These are phyloP conservation scores for Penicillium dipodomyicola DNA, from an alignment of 495 filamentous ascomycete genomes.

Conservation along the genomic window DNA sequence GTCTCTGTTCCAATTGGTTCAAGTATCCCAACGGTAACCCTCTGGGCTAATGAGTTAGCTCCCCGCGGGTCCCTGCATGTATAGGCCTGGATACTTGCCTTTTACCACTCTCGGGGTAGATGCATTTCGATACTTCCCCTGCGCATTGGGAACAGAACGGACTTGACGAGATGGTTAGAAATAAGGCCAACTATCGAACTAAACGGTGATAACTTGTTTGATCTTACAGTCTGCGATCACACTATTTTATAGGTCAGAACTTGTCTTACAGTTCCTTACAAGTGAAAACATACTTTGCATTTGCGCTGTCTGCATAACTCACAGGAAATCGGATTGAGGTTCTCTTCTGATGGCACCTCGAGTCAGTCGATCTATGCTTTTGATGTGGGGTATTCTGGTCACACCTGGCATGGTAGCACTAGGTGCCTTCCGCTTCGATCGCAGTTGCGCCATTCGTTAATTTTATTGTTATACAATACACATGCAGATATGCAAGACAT, in stretches of 20 bases:
- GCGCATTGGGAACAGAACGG: slow-evolving; percentile 32
- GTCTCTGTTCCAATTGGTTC: slow-evolving; percentile 31
- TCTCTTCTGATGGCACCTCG: slow-evolving; percentile 9
- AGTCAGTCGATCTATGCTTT: slow-evolving; percentile 8
- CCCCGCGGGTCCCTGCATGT: slow-evolving; percentile 1
- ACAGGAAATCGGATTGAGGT: slow-evolving; percentile 26
- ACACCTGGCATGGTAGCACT: slow-evolving; percentile 14
- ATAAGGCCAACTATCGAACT: neutral
- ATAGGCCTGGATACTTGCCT: slow-evolving; percentile 14
- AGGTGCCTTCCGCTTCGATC: slow-evolving; percentile 18
- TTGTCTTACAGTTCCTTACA: neutral
- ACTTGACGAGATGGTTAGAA: slow-evolving; percentile 6
- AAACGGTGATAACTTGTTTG: neutral
- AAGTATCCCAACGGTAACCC: slow-evolving; percentile 31
- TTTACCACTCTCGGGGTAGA: slow-evolving; percentile 33
- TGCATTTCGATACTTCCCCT: slow-evolving; percentile 28
- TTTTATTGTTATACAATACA: neutral
- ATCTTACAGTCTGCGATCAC: slow-evolving; percentile 31
- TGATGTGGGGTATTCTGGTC: neutral
- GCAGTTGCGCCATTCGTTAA: slow-evolving; percentile 2
- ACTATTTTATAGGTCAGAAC: slow-evolving; percentile 18
- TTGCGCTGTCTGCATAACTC: slow-evolving; percentile 31
- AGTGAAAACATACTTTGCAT: slow-evolving; percentile 26
- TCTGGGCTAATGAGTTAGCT: slow-evolving; percentile 12
- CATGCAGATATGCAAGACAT: neutral